These are phyloP conservation scores for Trichoderma lentiforme DNA, from an alignment of 2,329 filamentous ascomycete genomes.

Conservation along the genomic window DNA sequence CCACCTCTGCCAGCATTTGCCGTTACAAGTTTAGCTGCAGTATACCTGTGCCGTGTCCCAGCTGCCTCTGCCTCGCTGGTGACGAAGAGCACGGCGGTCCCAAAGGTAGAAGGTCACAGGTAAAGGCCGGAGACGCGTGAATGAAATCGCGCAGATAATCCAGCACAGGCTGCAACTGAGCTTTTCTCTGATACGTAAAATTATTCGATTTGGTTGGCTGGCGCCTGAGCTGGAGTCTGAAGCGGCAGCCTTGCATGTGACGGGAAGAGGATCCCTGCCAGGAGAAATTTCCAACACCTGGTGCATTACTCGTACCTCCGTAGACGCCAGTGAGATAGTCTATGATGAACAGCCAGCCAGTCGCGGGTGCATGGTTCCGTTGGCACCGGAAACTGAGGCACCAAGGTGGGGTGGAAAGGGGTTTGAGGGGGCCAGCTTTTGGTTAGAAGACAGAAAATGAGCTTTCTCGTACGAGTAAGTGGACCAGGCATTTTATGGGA, in stretches of 20 bases:
- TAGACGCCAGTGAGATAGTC: not conserved
- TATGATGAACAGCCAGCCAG: not conserved
- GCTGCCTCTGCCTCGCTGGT: not conserved
- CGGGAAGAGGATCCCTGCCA: conserved; percentile 10
- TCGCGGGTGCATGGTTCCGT: not conserved
- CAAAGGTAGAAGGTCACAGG: not conserved
- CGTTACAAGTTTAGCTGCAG: not conserved
- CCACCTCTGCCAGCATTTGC: not conserved
- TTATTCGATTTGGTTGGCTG: conserved; percentile 8
- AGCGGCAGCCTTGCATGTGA: conserved; percentile 16
- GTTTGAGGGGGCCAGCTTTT: not conserved
- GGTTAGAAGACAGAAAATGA: not conserved
- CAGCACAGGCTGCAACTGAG: not conserved
- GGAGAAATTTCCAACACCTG: conserved; percentile 6
- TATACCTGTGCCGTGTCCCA: not conserved
- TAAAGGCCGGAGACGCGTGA: not conserved
- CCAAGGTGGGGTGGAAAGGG: conserved; percentile 14
- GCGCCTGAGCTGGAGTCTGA: not conserved
- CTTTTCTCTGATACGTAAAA: not conserved
- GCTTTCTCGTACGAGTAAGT: not conserved
- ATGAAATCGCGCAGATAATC: not conserved
- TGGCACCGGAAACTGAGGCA: conserved; percentile 15
- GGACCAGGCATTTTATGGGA: not conserved
- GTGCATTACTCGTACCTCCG: conserved; percentile 12
- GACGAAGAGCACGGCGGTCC: not conserved